These are phyloP conservation scores for Penicillium canariense DNA, from an alignment of 495 filamentous ascomycete species.

Conservation along the genomic window DNA sequence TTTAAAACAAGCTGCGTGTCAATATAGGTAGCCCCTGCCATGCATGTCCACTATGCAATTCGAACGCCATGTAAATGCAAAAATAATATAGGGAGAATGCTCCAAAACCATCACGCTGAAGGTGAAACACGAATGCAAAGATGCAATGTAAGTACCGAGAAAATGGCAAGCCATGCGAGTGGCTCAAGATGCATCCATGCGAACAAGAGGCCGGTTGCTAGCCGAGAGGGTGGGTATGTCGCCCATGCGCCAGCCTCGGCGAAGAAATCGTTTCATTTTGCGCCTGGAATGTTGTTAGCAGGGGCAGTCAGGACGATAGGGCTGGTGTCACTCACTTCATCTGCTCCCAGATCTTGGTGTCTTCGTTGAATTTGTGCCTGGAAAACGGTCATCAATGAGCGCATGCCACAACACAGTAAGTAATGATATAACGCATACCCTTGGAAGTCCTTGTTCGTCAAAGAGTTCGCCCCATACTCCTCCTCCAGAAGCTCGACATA, in stretches of 20 bases:
- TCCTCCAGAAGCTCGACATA: slow-evolving; percentile 69
- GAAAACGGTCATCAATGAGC: not conserved
- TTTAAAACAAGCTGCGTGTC: not conserved
- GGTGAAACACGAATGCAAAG: not conserved
- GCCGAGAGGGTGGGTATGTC: slow-evolving; percentile 9
- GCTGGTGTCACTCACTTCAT: slow-evolving; percentile 4
- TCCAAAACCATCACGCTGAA: not conserved
- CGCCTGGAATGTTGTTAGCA: not conserved
- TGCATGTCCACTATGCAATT: slow-evolving; percentile 8
- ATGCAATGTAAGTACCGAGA: slow-evolving; percentile 4
- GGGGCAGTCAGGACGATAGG: not conserved
- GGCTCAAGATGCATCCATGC: slow-evolving; percentile 10
- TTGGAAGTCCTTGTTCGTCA: slow-evolving; percentile 62
- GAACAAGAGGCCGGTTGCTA: slow-evolving; percentile 8
- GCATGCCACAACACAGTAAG: not conserved
- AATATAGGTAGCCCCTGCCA: not conserved
- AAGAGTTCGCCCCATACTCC: slow-evolving; percentile 68
- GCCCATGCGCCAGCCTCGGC: slow-evolving; percentile 11
- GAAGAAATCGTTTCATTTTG: slow-evolving; percentile 15
- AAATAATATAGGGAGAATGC: not conserved
- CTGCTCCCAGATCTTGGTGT: slow-evolving; percentile 35
- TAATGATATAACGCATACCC: slow-evolving; percentile 45
- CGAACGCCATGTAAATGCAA: slow-evolving; percentile 30
- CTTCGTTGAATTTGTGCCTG: slow-evolving; percentile 38
- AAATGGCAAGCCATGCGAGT: slow-evolving; percentile 1